Percentiles rank a stretch among this genome's conserved stretches.
These are phyloP conservation scores for Hypoxylon lienhwacheense DNA, from an alignment of 495 filamentous ascomycete species.

Conservation along the genomic window DNA sequence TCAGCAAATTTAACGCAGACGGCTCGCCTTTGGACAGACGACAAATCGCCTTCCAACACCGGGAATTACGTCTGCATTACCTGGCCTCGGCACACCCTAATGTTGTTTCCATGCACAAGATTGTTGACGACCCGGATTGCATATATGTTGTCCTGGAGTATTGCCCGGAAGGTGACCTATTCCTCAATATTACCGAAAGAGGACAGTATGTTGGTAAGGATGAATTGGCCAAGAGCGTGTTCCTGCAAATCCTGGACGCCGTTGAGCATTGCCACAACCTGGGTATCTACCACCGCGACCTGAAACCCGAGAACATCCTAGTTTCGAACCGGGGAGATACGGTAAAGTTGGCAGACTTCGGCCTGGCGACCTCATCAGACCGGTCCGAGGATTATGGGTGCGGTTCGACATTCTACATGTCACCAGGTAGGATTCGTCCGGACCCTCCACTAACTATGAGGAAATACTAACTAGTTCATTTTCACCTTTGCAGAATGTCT, in stretches of 20 bases:
- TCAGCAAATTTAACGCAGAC: conserved; percentile 76
- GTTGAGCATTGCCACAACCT: conserved; percentile 91
- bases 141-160: conserved; percentile 97
- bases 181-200: conserved; percentile 94
- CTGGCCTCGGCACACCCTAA: conserved; percentile 85
- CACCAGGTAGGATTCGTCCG: conserved; percentile 71
- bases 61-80: conserved; percentile 91
- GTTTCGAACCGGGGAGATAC: conserved; percentile 84
- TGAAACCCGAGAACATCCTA: conserved; percentile 98
- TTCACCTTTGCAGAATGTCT: conserved; percentile 76
- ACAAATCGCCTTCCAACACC: conserved; percentile 85
- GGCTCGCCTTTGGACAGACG: conserved; percentile 78
- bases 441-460: conserved; percentile 13
- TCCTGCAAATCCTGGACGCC: conserved; percentile 96
- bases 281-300: conserved; percentile 95
- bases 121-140: conserved; percentile 89
- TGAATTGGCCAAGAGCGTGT: conserved; percentile 78
- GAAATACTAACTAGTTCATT: conserved; percentile 36
- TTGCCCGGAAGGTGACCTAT: conserved; percentile 96
- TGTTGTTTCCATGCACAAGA: conserved; percentile 91
- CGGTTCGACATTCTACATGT: conserved; percentile 99
- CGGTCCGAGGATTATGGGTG: conserved; percentile 94
- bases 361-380: conserved; percentile 81
- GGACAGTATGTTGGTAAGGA: conserved; percentile 94
- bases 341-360: conserved; percentile 96